phyloP scores from a whole-genome alignment of 805 yeast genomes.

The Candida namnaoensis region DNA sequence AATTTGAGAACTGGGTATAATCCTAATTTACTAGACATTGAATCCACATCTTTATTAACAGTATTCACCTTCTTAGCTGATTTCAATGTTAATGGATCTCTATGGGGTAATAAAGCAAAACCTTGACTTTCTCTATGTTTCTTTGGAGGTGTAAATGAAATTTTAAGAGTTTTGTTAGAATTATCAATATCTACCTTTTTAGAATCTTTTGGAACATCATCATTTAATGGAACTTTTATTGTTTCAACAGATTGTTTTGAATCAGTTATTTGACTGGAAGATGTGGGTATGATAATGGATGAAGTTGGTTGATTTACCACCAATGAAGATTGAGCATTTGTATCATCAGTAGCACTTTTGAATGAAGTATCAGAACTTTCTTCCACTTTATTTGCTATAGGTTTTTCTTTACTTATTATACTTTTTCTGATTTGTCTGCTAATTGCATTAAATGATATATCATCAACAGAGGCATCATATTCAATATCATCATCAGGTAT shows the following conservation, averaged over 20 bases:
- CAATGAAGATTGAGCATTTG: conserved; percentile 6
- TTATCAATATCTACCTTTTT: conserved; percentile 2
- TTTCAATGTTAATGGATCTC: conserved; percentile 20
- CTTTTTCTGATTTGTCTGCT: conserved; percentile 37
- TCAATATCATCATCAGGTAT: conserved; percentile 1
- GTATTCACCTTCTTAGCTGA: conserved; percentile 12
- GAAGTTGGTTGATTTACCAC: conserved; percentile 8
- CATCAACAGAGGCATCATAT: conserved; percentile 20
- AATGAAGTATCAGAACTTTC: conserved; percentile 9
- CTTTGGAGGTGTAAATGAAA: conserved; percentile 10
- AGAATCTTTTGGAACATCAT: conserved; percentile 4
- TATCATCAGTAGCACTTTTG: conserved; percentile 14
- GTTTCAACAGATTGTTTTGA: conserved; percentile 8
- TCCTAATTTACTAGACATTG: too few relatives aligned
- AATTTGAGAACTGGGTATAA: too few relatives aligned
- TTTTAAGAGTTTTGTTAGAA: neutral
- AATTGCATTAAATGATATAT: conserved; percentile 36
- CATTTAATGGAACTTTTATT: conserved; percentile 11
- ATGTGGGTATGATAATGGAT: neutral
- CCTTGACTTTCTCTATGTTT: conserved; percentile 19
- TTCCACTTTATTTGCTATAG: neutral
- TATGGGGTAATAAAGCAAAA: conserved; percentile 20
- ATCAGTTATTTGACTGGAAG: neutral
- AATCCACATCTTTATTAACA: conserved; percentile 2
- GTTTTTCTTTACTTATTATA: conserved; percentile 23